Base-by-base conservation (phyloP, 805 yeast species). In the Myxozyma vanderwaltii region DNA sequence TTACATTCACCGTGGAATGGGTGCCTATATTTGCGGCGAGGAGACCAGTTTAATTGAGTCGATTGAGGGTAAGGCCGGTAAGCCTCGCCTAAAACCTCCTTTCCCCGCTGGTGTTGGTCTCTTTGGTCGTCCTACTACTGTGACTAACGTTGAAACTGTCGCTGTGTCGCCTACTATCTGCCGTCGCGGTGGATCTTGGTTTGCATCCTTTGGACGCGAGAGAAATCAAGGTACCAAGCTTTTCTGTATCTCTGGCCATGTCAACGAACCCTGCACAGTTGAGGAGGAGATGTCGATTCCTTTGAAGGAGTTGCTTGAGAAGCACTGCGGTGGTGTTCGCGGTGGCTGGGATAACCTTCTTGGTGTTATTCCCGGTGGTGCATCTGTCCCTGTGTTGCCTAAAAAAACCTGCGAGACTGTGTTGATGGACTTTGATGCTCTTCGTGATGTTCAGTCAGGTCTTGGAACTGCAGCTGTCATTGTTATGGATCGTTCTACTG, bases 271-370 rank as follows among this genome's bases (percentile, higher is more conserved):
- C 63, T 88, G 95, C 81, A 89, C 94, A 10, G 91, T 89, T 63
- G 96, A 89, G 77, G 96, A 89, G 76, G 96, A 89, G 76, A 89
- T 89, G 96, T 88, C 96, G 1, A 88, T 89, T 66, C 90, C 96
- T 33, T 81, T 89, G 72, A 82, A 81, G 70, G 95, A 89, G 72
- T 81, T 89, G 64, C 79, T 89, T 66, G 96, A 89, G 73, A 86
- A 82, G 72, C 96, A 89, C 76, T 88, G 96, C 78, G 96, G 96
- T 46, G 96, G 96, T 71, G 82, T 89, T 61, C 84, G 82, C 69
- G 96, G 96, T 58, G 96, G 96, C 45, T 89, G 96, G 96, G 96
- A 89, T 72, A 89, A 89, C 76, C 79, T 89, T 67, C 80, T 86
- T 58, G 96, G 94, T 39, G 88, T 89, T 60, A 85, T 89, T 72